A percentile compares a stretch with the other conserved stretches of the same genome.
Conservation (phyloP, 2,329 filamentous ascomycete genomes). For the Fusarium pilosicola region DNA sequence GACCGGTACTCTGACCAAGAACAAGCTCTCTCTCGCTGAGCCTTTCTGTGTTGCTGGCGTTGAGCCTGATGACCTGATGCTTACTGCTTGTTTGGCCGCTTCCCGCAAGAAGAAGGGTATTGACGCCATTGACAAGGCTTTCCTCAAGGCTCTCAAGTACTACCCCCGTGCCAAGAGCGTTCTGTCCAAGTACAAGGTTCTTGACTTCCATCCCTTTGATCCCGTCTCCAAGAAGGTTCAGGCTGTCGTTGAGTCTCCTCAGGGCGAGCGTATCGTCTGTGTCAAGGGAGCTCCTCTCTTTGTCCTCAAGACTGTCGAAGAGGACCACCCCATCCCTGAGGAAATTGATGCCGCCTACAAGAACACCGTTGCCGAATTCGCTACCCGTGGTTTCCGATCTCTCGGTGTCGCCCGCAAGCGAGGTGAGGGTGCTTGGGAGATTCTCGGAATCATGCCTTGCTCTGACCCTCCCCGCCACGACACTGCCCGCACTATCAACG, state of each 20-base stretch:
- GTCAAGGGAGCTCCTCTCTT: slow-evolving; percentile 92
- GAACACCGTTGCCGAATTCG: slow-evolving; percentile 92
- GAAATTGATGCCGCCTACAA: slow-evolving; percentile 82
- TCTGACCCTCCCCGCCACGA: slow-evolving; percentile 91
- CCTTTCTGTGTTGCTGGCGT: slow-evolving; percentile 86
- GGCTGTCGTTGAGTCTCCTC: slow-evolving; percentile 82
- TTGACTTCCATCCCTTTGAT: slow-evolving; percentile 89
- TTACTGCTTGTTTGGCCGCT: slow-evolving; percentile 88
- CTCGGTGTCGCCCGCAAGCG: slow-evolving; percentile 93
- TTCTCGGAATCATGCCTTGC: slow-evolving; percentile 95
- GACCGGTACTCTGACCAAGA: slow-evolving; percentile 93
- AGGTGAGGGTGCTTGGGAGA: slow-evolving; percentile 84
- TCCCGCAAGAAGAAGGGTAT: slow-evolving; percentile 97
- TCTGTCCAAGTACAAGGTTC: slow-evolving; percentile 83
- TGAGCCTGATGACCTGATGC: slow-evolving; percentile 88
- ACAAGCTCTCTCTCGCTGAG: slow-evolving; percentile 88
- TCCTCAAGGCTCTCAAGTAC: slow-evolving; percentile 84
- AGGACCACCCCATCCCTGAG: slow-evolving; percentile 82
- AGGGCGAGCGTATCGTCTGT: slow-evolving; percentile 86
- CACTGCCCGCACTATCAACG: slow-evolving; percentile 88
- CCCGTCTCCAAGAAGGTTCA: slow-evolving; percentile 94
- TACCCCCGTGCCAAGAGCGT: slow-evolving; percentile 86
- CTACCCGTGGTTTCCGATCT: slow-evolving; percentile 91
- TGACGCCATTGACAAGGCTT: slow-evolving; percentile 94
- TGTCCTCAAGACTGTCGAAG: slow-evolving; percentile 86